Evolutionary conservation across 2,329 filamentous ascomycete species (phyloP).

Genomic region (Hypoxylon sp.): DNA sequence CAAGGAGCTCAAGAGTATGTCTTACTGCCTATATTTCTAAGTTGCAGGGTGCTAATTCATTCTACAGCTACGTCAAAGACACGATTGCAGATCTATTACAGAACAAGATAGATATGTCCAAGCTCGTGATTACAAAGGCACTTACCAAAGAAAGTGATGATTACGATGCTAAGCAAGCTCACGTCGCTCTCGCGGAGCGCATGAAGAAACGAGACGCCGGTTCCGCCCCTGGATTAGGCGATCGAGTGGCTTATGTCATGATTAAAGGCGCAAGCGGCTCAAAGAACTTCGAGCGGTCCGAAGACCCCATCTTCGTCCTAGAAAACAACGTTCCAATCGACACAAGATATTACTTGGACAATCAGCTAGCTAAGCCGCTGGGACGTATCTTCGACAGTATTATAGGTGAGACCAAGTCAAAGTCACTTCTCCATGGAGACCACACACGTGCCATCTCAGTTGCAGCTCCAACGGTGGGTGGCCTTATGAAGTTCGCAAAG

Average conservation of each 20-base stretch:
- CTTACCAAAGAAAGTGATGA: slow-evolving; percentile 81
- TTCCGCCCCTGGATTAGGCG: slow-evolving; percentile 91
- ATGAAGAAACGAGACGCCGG: slow-evolving; percentile 98
- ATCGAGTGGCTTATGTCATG: slow-evolving; percentile 98
- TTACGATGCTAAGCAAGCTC: slow-evolving; percentile 93
- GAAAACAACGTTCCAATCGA: slow-evolving; percentile 99
- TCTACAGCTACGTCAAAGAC: slow-evolving; percentile 88
- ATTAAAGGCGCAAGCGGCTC: slow-evolving; percentile 89
- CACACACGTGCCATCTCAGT: slow-evolving; percentile 96
- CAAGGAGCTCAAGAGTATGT: slow-evolving; percentile 93
- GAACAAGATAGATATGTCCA: slow-evolving; percentile 99
- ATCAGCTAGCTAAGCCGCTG: slow-evolving; percentile 95
- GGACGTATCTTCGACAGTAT: slow-evolving; percentile 98
- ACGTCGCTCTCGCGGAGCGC: slow-evolving; percentile 93
- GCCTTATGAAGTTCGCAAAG: slow-evolving; percentile 98
- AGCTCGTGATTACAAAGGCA: slow-evolving; percentile 98
- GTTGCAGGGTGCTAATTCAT: slow-evolving; percentile 56
- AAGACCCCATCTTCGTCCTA: slow-evolving; percentile 96
- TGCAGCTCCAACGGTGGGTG: slow-evolving; percentile 90
- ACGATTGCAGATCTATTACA: slow-evolving; percentile 95
- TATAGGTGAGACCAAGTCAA: slow-evolving; percentile 91
- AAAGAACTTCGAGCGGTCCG: slow-evolving; percentile 97
- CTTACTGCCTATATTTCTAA: slow-evolving; percentile 2
- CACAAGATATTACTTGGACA: slow-evolving; percentile 98
- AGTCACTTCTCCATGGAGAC: slow-evolving; percentile 87